Evolutionary conservation across 371 early-diverging fungal genomes (phyloP).

Genomic region (Mortierella sp.): DNA sequence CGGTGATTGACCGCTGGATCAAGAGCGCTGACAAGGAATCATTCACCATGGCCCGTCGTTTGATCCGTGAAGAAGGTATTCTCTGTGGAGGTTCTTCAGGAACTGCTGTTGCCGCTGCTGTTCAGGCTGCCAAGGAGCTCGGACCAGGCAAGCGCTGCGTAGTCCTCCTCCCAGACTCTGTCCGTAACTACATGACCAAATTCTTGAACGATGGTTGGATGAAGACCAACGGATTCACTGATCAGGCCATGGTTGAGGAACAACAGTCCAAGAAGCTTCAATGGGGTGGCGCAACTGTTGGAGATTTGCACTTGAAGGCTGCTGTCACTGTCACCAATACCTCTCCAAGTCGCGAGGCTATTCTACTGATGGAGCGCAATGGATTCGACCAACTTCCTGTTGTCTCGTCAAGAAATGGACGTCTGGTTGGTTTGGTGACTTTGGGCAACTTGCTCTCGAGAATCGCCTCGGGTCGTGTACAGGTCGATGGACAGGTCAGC

Average conservation of each 20-base stretch:
- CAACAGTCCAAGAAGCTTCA: constrained; percentile 75
- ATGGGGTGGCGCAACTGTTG: constrained; percentile 86
- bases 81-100: constrained; percentile 96
- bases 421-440: constrained; percentile 87
- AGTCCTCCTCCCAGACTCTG: constrained; percentile 95
- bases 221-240: constrained; percentile 81
- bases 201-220: constrained; percentile 97
- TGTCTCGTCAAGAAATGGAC: constrained; percentile 69
- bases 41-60: constrained; percentile 93
- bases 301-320: constrained; percentile 80
- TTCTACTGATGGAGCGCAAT: constrained; percentile 86
- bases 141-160: constrained; percentile 92
- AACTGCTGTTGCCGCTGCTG: constrained; percentile 89
- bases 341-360: constrained; percentile 84
- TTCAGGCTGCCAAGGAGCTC: constrained; percentile 86
- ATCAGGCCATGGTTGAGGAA: constrained; percentile 73
- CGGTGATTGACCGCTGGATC: constrained; percentile 92
- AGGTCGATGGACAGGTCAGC: constrained; percentile 74
- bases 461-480: constrained; percentile 79
- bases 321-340: constrained; percentile 82
- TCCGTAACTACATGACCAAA: constrained; percentile 98
- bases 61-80: constrained; percentile 97
- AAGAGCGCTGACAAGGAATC: constrained; percentile 95
- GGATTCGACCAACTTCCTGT: constrained; percentile 97
- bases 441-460: constrained; percentile 90